Evolutionary conservation across 495 filamentous ascomycete species (phyloP).

Genomic region (Trichoderma gamsii): DNA sequence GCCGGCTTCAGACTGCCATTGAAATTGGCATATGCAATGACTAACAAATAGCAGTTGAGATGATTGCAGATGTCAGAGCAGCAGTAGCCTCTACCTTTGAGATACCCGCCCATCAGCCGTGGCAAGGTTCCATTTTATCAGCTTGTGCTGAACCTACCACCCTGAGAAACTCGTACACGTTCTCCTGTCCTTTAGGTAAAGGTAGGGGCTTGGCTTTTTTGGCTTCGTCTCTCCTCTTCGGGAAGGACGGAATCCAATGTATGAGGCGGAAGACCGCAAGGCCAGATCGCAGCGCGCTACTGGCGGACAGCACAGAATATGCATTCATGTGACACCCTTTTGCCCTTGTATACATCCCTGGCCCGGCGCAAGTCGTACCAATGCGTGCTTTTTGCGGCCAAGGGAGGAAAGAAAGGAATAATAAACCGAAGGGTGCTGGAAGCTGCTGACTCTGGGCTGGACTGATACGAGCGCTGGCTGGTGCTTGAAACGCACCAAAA

Average conservation of each 20-base stretch:
- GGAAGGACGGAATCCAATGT: conserved; percentile 12
- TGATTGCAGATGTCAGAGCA: no score
- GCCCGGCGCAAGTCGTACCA: no score
- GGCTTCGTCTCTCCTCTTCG: conserved; percentile 10
- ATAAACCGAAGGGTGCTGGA: no score
- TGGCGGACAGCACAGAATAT: background rate
- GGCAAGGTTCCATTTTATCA: background rate
- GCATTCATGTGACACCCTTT: conserved; percentile 10
- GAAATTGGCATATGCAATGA: no score
- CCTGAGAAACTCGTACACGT: background rate
- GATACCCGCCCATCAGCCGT: no score
- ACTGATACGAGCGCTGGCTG: background rate
- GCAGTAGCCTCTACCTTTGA: no score
- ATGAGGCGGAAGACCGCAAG: background rate
- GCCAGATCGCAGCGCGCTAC: conserved; percentile 4
- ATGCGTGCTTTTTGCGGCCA: no score
- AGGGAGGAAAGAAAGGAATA: background rate
- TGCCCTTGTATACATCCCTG: no score
- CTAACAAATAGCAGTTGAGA: no score
- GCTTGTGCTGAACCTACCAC: background rate
- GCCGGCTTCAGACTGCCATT: no score
- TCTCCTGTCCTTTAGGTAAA: background rate
- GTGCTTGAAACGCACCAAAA: background rate
- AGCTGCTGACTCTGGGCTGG: background rate
- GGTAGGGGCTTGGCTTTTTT: background rate